phyloP scores from a whole-genome alignment of 768 basidiomycete genomes.

The Hericium coralloides region DNA sequence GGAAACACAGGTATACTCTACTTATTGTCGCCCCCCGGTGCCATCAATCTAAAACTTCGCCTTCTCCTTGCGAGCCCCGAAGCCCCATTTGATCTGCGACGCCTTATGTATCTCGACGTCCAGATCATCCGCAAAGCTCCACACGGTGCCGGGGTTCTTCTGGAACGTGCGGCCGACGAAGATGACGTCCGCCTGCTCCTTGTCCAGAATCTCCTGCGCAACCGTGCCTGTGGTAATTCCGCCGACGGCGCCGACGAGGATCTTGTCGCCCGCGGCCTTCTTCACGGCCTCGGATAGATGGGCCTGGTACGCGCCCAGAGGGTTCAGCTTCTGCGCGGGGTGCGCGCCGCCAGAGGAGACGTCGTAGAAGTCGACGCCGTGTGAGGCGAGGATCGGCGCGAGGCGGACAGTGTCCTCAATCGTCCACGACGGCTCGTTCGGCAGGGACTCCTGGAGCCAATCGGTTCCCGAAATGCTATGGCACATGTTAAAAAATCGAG shows the following conservation, averaged over 20 bases:
- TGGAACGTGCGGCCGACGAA: slow-evolving; percentile 35
- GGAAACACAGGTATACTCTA: no score
- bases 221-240: slow-evolving; percentile 44
- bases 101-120: slow-evolving; percentile 37
- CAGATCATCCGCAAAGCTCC: slow-evolving; percentile 48
- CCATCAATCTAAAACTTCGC: no score
- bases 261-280: slow-evolving; percentile 26
- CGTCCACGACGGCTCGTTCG: slow-evolving; percentile 58
- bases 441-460: slow-evolving; percentile 52
- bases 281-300: slow-evolving; percentile 48
- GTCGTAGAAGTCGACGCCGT: slow-evolving; percentile 72
- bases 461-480: slow-evolving; percentile 62
- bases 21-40: no score
- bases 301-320: slow-evolving; percentile 39
- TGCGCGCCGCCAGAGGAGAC: slow-evolving; percentile 58
- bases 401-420: slow-evolving; percentile 59
- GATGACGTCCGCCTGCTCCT: slow-evolving; percentile 48
- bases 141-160: slow-evolving; percentile 45
- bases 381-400: slow-evolving; percentile 46
- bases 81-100: slow-evolving; percentile 49
- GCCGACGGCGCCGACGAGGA: slow-evolving; percentile 46
- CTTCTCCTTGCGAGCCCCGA: slow-evolving; percentile 17
- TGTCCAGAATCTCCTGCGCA: slow-evolving; percentile 48
- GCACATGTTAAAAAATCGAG: slow-evolving; percentile 5
- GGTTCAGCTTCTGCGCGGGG: slow-evolving; percentile 22